phyloP scores from a whole-genome alignment of 345 rosid species.

The Citrus reticulata region DNA sequence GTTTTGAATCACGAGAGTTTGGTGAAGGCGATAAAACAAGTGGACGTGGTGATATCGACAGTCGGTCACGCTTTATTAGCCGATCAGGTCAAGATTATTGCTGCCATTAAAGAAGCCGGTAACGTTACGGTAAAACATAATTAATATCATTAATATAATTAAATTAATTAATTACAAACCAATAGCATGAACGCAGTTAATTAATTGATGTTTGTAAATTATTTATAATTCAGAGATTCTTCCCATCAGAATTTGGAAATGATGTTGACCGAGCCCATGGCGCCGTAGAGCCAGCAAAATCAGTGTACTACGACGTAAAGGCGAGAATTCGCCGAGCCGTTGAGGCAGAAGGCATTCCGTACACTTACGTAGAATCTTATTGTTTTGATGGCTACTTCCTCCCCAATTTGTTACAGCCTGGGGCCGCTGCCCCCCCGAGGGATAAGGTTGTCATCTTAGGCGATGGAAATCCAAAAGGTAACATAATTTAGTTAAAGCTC shows the following conservation, averaged over 20 bases:
- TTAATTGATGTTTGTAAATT: neutral
- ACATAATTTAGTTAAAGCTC: neutral
- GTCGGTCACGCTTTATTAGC: conserved; percentile 31
- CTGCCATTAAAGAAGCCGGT: conserved; percentile 68
- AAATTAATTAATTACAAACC: no score
- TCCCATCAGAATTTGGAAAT: conserved; percentile 30
- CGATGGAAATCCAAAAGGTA: conserved; percentile 58
- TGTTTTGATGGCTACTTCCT: conserved; percentile 43
- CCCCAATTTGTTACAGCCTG: conserved; percentile 39
- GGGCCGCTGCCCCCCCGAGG: conserved; percentile 40
- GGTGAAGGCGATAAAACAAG: conserved; percentile 51
- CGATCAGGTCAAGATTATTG: conserved; percentile 45
- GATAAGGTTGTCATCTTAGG: conserved; percentile 48
- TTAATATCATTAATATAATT: no score
- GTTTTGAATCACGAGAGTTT: conserved; percentile 42
- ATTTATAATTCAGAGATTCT: conserved; percentile 37
- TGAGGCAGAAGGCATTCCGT: conserved; percentile 48
- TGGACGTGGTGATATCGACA: conserved; percentile 52
- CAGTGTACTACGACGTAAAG: conserved; percentile 38
- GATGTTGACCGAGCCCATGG: conserved; percentile 35
- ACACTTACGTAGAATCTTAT: conserved; percentile 23
- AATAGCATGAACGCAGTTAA: neutral
- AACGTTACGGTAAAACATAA: conserved; percentile 37
- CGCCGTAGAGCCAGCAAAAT: conserved; percentile 46
- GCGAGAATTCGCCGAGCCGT: conserved; percentile 33